A percentile compares a stretch with the other conserved stretches of the same genome.
phyloP scores from a whole-genome alignment of 2,329 filamentous ascomycete species.

The Achaetomium macrosporum region DNA sequence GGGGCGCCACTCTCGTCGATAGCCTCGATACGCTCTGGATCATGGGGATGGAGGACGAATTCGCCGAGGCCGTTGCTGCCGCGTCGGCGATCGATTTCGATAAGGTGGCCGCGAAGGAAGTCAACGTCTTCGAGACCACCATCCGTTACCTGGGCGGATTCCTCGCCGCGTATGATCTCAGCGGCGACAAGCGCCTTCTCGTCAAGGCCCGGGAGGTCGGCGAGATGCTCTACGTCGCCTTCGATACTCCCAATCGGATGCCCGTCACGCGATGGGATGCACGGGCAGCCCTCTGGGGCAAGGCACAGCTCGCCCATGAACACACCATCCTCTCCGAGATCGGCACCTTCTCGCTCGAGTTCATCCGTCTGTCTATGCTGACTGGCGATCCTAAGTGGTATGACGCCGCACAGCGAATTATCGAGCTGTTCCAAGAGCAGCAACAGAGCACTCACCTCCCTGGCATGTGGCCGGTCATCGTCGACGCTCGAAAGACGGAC shows the following conservation, averaged over 20 bases:
- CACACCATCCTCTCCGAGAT: conserved; percentile 34
- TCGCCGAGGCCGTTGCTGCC: conserved; percentile 55
- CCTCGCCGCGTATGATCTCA: conserved; percentile 64
- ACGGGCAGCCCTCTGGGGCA: conserved; percentile 25
- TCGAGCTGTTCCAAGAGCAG: conserved; percentile 50
- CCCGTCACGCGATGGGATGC: conserved; percentile 52
- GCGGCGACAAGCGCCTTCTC: conserved; percentile 39
- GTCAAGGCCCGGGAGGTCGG: conserved; percentile 41
- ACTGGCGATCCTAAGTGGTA: conserved; percentile 67
- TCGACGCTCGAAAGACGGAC: conserved; percentile 31
- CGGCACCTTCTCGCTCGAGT: conserved; percentile 67
- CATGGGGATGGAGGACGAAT: conserved; percentile 61
- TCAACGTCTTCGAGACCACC: conserved; percentile 66
- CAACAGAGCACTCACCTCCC: conserved; percentile 63
- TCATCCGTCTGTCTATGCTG: conserved; percentile 66
- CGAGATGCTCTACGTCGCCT: conserved; percentile 40
- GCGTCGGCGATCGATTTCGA: conserved; percentile 57
- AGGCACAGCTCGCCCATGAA: conserved; percentile 28
- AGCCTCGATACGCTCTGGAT: conserved; percentile 68
- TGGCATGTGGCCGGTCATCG: conserved; percentile 64
- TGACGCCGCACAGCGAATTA: conserved; percentile 69
- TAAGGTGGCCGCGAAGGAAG: conserved; percentile 40
- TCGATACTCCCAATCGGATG: conserved; percentile 42
- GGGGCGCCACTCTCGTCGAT: conserved; percentile 64
- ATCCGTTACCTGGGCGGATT: conserved; percentile 67